Evolutionary conservation across 2,329 filamentous ascomycete genomes (phyloP).

Genomic region (Fusarium azukiicola): DNA sequence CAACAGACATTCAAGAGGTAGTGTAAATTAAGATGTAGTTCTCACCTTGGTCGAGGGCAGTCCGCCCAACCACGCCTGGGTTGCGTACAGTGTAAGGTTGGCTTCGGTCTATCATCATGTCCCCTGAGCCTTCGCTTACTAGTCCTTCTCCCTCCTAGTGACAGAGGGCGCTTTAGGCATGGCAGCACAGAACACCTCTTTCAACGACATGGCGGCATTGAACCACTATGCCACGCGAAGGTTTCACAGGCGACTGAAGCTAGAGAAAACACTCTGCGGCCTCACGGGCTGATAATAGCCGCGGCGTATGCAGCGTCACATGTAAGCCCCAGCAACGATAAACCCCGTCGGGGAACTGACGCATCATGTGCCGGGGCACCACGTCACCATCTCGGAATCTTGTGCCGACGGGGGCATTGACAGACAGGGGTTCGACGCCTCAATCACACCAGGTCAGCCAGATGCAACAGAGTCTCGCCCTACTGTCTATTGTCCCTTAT

Average conservation of each 20-base stretch:
- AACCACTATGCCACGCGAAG: neutral
- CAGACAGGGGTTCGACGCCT: neutral
- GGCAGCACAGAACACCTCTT: too few species aligned
- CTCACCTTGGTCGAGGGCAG: too few species aligned
- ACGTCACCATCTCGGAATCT: slow-evolving; percentile 21
- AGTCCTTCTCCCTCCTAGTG: too few species aligned
- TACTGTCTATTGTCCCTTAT: neutral
- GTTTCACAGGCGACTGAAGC: neutral
- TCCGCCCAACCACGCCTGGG: too few species aligned
- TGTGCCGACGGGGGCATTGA: slow-evolving; percentile 3
- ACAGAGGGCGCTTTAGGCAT: too few species aligned
- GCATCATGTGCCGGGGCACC: slow-evolving; percentile 11
- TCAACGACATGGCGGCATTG: neutral
- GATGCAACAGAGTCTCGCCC: neutral
- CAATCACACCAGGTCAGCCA: slow-evolving; percentile 8
- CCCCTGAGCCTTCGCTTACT: too few species aligned
- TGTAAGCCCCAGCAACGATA: slow-evolving; percentile 2
- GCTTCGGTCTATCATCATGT: too few species aligned
- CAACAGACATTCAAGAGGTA: too few species aligned
- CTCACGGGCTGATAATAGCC: neutral
- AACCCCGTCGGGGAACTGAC: slow-evolving; percentile 15
- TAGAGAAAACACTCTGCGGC: neutral
- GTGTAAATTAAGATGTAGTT: too few species aligned
- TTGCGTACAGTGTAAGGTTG: too few species aligned
- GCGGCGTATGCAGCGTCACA: slow-evolving; percentile 13